Evolutionary conservation across 2,329 filamentous ascomycete species (phyloP), one percentile per base, ranked within the genome.

Genomic region (Fusarium phyllophilum): DNA sequence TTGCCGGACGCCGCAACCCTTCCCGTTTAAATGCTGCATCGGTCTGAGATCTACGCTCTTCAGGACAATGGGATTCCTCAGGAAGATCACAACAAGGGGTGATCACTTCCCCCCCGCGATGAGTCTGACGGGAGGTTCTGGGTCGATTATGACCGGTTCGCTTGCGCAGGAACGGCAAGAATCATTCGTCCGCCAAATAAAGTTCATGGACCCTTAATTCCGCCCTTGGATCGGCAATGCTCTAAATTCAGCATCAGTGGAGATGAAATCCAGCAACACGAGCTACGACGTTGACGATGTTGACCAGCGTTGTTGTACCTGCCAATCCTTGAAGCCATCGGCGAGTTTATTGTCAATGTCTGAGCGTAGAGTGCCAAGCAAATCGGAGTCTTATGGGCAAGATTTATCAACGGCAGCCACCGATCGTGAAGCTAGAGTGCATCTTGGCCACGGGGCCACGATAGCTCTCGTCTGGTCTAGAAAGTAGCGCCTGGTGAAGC

Each of bases 111-210:
- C 57, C 57, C 48, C 58, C 38, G 38, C 38, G 38, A 39, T 42
- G 41, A 51, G 46, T 59, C 64, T 54, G 55, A 59, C 39, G 57
- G 69, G 46, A 55, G 60, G 34, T 70, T 20, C 52, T 69, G 63
- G 45, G 68, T 46, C 59, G 57, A 68, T 60, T n/a, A 57, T 38
- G 60, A 48, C 62, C 33, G 31, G 46, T 73, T 75, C 72, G 64
- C 72, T 70, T 73, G 70, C 62, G 72, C 68, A 75, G 72, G 69
- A 75, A 75, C 72, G 48, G 45, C 63, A 63, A 26, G 59, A 65
- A 36, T 45, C 55, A 51, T 63, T 57, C 46, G 42, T 54, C 49
- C 26, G 36, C 18, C 51, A 72, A 68, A 59, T 68, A 58, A 49
- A 74, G 71, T 46, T 68, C 66, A 49, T 55, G 51, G 67, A 65